phyloP scores from a whole-genome alignment of 306 rosid species.

The Lathyrus tuberosus region DNA sequence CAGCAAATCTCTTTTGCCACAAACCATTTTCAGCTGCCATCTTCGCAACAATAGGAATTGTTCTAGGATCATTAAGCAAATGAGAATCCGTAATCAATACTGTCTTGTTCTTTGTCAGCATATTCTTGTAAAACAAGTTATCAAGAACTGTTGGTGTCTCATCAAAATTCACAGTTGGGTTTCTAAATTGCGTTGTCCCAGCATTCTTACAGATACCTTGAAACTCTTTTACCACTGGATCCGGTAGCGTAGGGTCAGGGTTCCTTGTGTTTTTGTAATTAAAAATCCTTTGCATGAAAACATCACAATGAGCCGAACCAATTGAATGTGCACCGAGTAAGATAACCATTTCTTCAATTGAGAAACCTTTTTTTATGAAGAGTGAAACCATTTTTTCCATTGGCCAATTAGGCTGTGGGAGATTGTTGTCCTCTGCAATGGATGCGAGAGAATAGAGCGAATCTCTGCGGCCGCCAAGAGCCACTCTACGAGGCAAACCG shows the following conservation, averaged over 20 bases:
- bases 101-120: slow-evolving; percentile 39
- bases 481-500: slow-evolving; percentile 37
- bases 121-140: slow-evolving; percentile 45
- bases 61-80: slow-evolving; percentile 42
- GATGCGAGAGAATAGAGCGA: slow-evolving; percentile 46
- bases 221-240: slow-evolving; percentile 1
- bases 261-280: slow-evolving; percentile 18
- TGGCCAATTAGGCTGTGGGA: slow-evolving; percentile 43
- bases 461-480: slow-evolving; percentile 61
- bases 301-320: slow-evolving; percentile 51
- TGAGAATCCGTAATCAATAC: slow-evolving; percentile 48
- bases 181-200: background rate
- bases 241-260: slow-evolving; percentile 42
- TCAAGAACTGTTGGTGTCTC: slow-evolving; percentile 56
- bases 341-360: slow-evolving; percentile 53
- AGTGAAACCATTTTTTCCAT: slow-evolving; percentile 27
- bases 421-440: slow-evolving; percentile 28
- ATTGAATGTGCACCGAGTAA: slow-evolving; percentile 68
- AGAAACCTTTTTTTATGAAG: slow-evolving; percentile 50
- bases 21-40: slow-evolving; percentile 33
- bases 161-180: slow-evolving; percentile 45
- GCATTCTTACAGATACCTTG: slow-evolving; percentile 32
- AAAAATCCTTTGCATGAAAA: slow-evolving; percentile 43
- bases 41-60: slow-evolving; percentile 36
- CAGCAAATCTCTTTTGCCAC: slow-evolving; percentile 44